Evolutionary conservation across 371 early-diverging fungal species (phyloP).

Genomic region (Mycotypha africana): DNA sequence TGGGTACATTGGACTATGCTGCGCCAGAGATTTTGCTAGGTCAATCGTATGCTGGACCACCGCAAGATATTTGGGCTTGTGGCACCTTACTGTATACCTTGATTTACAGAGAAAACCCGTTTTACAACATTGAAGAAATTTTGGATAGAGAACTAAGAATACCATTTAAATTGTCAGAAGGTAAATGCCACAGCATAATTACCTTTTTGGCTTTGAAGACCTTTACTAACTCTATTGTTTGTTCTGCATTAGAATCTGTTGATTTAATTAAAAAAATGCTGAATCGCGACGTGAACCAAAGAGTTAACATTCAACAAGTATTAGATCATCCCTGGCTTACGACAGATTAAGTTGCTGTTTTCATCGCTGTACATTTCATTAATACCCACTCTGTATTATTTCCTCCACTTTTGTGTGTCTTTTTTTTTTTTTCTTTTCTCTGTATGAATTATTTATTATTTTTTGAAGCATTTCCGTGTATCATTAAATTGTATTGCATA

Average conservation of each 20-base stretch:
- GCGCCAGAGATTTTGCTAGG: slow-evolving; percentile 65
- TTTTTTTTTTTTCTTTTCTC: too few relatives aligned
- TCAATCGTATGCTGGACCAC: slow-evolving; percentile 56
- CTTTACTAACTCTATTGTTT: not conserved
- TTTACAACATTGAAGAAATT: slow-evolving; percentile 19
- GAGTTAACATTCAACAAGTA: slow-evolving; percentile 51
- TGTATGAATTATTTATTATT: too few relatives aligned
- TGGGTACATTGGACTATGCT: slow-evolving; percentile 66
- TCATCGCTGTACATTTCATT: not conserved
- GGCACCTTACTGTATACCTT: slow-evolving; percentile 76
- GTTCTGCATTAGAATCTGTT: slow-evolving; percentile 32
- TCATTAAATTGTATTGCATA: too few relatives aligned
- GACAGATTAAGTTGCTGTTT: slow-evolving; percentile 2
- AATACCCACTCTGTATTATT: too few relatives aligned
- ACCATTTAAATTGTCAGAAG: slow-evolving; percentile 11
- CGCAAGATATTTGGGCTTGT: slow-evolving; percentile 79
- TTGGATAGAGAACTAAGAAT: slow-evolving; percentile 18
- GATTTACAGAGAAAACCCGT: slow-evolving; percentile 38
- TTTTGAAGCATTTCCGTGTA: too few relatives aligned
- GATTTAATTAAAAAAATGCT: slow-evolving; percentile 54
- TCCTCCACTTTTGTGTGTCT: too few relatives aligned
- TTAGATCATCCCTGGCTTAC: slow-evolving; percentile 34
- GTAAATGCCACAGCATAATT: too few relatives aligned
- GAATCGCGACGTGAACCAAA: slow-evolving; percentile 41
- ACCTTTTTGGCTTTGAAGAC: not conserved